phyloP scores from a whole-genome alignment of 768 basidiomycete genomes.

The Russula sp. region DNA sequence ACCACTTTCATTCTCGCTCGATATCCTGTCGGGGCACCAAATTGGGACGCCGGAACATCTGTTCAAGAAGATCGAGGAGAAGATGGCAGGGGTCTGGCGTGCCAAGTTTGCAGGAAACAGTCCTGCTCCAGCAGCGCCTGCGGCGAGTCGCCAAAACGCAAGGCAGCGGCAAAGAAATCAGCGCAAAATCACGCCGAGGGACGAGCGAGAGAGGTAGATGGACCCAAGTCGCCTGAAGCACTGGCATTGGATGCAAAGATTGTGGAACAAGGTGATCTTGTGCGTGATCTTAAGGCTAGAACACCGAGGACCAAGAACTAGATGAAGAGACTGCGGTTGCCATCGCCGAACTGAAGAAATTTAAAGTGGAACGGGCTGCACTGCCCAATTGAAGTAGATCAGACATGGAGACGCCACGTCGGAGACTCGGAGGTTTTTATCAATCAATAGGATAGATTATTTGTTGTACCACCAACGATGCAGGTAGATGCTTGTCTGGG shows the following conservation, averaged over 20 bases:
- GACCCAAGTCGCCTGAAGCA: slow-evolving; percentile 70
- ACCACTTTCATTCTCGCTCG: slow-evolving; percentile 67
- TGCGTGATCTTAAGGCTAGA: slow-evolving; percentile 68
- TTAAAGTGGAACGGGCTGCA: slow-evolving; percentile 58
- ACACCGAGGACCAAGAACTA: slow-evolving; percentile 56
- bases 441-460: slow-evolving; percentile 1
- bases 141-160: slow-evolving; percentile 46
- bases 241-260: slow-evolving; percentile 72
- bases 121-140: slow-evolving; percentile 38
- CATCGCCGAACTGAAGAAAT: slow-evolving; percentile 58
- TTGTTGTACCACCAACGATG: slow-evolving; percentile 9
- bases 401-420: background rate
- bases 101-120: slow-evolving; percentile 71
- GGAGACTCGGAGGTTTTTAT: background rate
- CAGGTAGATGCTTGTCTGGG: background rate
- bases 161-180: slow-evolving; percentile 46
- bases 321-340: slow-evolving; percentile 60
- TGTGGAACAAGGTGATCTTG: slow-evolving; percentile 67
- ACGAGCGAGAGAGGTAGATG: slow-evolving; percentile 39
- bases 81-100: slow-evolving; percentile 80
- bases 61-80: slow-evolving; percentile 93
- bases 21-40: slow-evolving; percentile 85
- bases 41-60: slow-evolving; percentile 86
- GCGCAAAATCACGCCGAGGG: slow-evolving; percentile 46
- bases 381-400: slow-evolving; percentile 27